Base-by-base conservation (phyloP, 768 basidiomycete species). In the Tremella yokohamensis region DNA sequence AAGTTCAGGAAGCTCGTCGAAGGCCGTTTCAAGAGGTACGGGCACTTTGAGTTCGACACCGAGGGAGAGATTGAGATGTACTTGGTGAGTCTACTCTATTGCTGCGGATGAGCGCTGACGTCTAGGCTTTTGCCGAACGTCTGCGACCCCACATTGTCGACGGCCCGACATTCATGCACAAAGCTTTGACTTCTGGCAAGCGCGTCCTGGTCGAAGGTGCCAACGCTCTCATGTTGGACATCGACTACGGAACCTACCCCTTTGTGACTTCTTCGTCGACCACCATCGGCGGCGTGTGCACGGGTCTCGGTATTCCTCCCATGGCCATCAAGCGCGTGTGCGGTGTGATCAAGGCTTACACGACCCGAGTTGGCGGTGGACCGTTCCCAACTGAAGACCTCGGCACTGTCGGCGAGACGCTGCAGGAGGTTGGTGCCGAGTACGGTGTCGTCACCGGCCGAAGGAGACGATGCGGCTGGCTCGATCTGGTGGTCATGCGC, bases 241-340 rank as follows among this genome's bases (percentile, higher is more conserved):
- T 99, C 64, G 96, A 99, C 78, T 92, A 88, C 72, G 96, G 96
- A 24, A 99, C 96, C 3, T 99, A 99, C 77, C 96, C 96, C 1
- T 99, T 82, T 77, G 96, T 99, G 61, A 99, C 96, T 0, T 94
- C 91, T 9, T 93, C 90, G 0, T 85, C 89, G 8, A 98, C 96
- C 8, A 81, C 86, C 29, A 87, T 98, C 57, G 96, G 96, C 26
- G 96, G 96, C 51, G 91, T 97, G 37, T 91, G 89, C 79, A 98
- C 93, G 15, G 96, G 96, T 34, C 84, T 99, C n/a, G 96, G 92
- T 52, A 87, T 99, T 49, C 94, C 96, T 2, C 92, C 96, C 6
- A 86, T 86, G 78, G 78, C 83, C 64, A 85, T 99, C 62, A 89
- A 88, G n/a, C 84, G 84, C 49, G 81, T 86, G 22, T 87, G 93